These are phyloP conservation scores for Schizophyllum amplum DNA, from an alignment of 1,284 basidiomycete genomes.

Conservation along the genomic window DNA sequence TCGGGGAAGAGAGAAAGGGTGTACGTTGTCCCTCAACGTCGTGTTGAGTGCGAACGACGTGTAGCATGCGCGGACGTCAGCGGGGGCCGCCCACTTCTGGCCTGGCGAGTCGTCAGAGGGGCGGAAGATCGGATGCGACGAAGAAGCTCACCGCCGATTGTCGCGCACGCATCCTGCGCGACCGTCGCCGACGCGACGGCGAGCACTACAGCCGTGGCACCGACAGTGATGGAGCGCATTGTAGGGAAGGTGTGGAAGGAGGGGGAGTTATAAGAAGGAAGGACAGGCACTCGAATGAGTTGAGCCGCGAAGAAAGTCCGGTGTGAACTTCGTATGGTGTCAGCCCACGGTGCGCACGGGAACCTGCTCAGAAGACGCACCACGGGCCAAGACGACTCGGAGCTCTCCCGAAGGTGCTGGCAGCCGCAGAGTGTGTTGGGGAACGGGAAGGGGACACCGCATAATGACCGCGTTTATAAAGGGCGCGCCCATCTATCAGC, in stretches of 20 bases:
- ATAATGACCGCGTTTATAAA: not conserved
- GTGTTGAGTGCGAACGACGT: conserved; percentile 35
- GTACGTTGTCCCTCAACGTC: conserved; percentile 38
- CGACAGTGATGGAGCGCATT: not conserved
- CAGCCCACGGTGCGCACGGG: not conserved
- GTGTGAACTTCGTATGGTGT: not conserved
- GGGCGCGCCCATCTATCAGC: too few relatives aligned
- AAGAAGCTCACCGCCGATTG: conserved; percentile 26
- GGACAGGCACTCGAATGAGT: not conserved
- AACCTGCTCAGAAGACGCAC: not conserved
- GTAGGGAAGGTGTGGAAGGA: not conserved
- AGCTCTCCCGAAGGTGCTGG: not conserved
- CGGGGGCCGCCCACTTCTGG: conserved; percentile 44
- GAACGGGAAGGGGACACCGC: not conserved
- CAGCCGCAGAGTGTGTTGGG: too few relatives aligned
- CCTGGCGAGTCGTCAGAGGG: conserved; percentile 8
- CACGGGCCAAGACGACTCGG: not conserved
- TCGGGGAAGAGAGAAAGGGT: not conserved
- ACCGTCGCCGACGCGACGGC: not conserved
- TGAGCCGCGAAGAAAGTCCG: not conserved
- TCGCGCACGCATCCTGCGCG: conserved; percentile 36
- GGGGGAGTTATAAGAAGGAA: not conserved
- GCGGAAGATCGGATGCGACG: too few relatives aligned
- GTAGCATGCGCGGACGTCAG: conserved; percentile 42
- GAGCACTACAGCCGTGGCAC: not conserved